Evolutionary conservation across 768 basidiomycete genomes (phyloP).

Genomic region (Leccinellum rugosiceps): DNA sequence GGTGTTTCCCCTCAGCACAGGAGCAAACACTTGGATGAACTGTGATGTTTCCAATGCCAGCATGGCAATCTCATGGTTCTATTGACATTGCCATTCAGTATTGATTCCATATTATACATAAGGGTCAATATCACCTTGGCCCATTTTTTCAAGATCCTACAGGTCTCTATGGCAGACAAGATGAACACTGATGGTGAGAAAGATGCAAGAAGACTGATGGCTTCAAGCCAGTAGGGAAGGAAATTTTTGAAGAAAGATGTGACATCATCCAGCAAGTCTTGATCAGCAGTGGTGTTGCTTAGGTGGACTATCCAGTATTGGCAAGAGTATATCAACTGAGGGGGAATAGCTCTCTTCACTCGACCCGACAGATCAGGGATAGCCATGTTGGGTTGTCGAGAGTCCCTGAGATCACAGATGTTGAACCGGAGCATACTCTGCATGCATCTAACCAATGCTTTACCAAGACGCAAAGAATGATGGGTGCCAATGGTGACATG

Average conservation of each 20-base stretch:
- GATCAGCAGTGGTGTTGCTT: not conserved
- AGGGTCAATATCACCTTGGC: not conserved
- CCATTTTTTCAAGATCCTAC: not conserved
- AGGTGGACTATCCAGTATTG: not conserved
- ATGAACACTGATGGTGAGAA: not conserved
- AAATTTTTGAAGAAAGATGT: constrained; percentile 17
- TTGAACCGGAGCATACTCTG: not conserved
- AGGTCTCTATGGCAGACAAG: not conserved
- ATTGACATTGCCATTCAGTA: not conserved
- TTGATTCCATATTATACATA: too few species aligned
- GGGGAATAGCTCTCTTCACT: not conserved
- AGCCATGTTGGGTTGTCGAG: not conserved
- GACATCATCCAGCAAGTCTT: not conserved
- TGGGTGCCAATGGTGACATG: not conserved
- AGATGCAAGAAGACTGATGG: constrained; percentile 23
- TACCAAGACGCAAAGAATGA: not conserved
- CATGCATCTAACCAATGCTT: not conserved
- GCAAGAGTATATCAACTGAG: not conserved
- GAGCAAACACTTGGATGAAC: too few species aligned
- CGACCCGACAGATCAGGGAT: not conserved
- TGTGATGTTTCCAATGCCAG: too few species aligned
- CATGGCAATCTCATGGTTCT: not conserved
- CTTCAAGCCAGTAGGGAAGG: constrained; percentile 40
- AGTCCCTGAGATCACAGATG: not conserved
- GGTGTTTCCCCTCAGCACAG: too few species aligned